Evolutionary conservation across 1,139 yeast species (phyloP), one percentile per base, ranked within the genome.

Genomic region (Dujonia santamariae): DNA sequence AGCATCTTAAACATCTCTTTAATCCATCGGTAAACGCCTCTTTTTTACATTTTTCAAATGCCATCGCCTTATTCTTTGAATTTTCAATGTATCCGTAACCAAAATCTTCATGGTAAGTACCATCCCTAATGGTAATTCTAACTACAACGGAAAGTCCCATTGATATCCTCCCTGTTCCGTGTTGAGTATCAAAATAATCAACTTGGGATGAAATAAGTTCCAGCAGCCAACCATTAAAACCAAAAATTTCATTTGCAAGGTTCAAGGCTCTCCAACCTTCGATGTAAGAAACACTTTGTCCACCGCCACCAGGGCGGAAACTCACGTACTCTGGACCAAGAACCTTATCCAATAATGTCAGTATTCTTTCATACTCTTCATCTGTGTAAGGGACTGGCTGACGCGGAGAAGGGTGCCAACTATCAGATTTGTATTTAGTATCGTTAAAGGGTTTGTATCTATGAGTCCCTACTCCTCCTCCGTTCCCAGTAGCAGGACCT

Each of bases 311-410:
- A 2, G 90, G 81, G 27, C 97, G 70, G 32, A 78, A 76, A 26
- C 95, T 80, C 21, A 92, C 80, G 50, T 78, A 90, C 56, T 90
- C 97, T 0, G 97, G 97, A 0, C 98, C 98, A 22, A 88, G 64
- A 19, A 79, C 78, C 46, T 74, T 77, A 43, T 78, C 78, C 27
- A 84, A 59, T 14, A 67, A 63, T 17, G 45, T 45, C 43, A 65
- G 70, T 31, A 76, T 71, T 3, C 63, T 47, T 5, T 47, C 46
- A 12, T 57, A 51, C 38, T 75, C 80, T 29, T 65, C 70, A 32
- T 45, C 47, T 0, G 62, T 50, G 43, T 68, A 71, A n/a, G 65
- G 57, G 2, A 50, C 47, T 3, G 64, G 56, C 24, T 48, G 44
- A 12, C 46, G 35, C 3, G 47, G 20, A 11, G 31, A 23, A 16